Conservation (phyloP, 2,329 filamentous ascomycete genomes). For the Berkeleyomyces rouxiae region DNA sequence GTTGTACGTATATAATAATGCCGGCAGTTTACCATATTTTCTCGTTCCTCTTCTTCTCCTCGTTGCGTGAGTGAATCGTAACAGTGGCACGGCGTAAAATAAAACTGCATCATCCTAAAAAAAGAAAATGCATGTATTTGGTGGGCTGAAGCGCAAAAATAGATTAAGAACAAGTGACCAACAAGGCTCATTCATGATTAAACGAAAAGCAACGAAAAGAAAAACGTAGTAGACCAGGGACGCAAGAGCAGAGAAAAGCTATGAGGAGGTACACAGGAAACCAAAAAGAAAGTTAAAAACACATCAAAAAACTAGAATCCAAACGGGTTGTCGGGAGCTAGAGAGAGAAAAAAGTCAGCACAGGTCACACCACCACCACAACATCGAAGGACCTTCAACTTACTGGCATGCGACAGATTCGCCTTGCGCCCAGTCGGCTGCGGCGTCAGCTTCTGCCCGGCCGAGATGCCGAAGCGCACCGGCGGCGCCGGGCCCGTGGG, state of each 20-base stretch:
- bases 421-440: constrained; percentile 82
- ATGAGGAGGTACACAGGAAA: constrained; percentile 1
- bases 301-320: constrained; percentile 26
- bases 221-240: background rate
- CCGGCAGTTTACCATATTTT: no score
- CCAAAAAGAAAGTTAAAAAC: constrained; percentile 7
- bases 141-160: background rate
- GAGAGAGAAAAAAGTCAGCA: constrained; percentile 7
- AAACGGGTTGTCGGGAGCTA: constrained; percentile 38
- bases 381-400: constrained; percentile 31
- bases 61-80: no score
- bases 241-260: background rate
- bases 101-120: background rate
- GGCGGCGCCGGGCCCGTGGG: constrained; percentile 57
- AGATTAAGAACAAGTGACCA: background rate
- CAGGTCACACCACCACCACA: background rate
- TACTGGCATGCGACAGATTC: constrained; percentile 89
- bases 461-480: constrained; percentile 70
- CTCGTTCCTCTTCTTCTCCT: no score
- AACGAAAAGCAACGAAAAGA: background rate
- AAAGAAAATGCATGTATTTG: background rate
- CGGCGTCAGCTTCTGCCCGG: constrained; percentile 58
- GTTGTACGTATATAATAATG: no score
- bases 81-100: no score
- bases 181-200: constrained; percentile 7